phyloP scores from a whole-genome alignment of 2,329 filamentous ascomycete genomes.

The Dothidotthia symphoricarpi region DNA sequence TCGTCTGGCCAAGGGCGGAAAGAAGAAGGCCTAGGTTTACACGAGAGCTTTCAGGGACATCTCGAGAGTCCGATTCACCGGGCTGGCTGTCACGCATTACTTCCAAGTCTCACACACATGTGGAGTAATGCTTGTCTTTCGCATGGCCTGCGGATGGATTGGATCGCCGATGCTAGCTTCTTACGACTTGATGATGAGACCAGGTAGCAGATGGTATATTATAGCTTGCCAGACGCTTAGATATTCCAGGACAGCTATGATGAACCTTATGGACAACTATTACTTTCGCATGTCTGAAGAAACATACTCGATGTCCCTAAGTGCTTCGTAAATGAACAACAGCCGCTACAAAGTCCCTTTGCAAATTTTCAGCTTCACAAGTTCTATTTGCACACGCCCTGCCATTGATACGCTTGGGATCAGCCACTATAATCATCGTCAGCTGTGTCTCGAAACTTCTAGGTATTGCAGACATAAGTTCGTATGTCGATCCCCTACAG shows the following conservation, averaged over 20 bases:
- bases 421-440: neutral
- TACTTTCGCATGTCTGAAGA: neutral
- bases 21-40: constrained; percentile 41
- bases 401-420: neutral
- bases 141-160: constrained; percentile 24
- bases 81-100: neutral
- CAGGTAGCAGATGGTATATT: constrained; percentile 6
- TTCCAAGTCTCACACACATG: too few relatives aligned
- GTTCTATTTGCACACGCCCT: constrained; percentile 1
- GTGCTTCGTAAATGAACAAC: too few relatives aligned
- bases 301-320: too few relatives aligned
- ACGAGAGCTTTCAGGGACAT: neutral
- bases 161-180: neutral
- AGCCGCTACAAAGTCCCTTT: too few relatives aligned
- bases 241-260: constrained; percentile 8
- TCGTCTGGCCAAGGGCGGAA: constrained; percentile 38
- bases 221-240: constrained; percentile 4
- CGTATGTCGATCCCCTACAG: constrained; percentile 4
- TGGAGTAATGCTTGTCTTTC: constrained; percentile 26
- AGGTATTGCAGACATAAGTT: constrained; percentile 7
- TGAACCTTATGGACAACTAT: constrained; percentile 1
- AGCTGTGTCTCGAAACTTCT: constrained; percentile 3
- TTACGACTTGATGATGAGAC: constrained; percentile 9
- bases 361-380: neutral
- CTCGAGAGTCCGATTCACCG: neutral